A percentile compares a stretch with the other conserved stretches of the same genome.
Evolutionary conservation across 352 stramenopile genomes (phyloP).

Genomic region (Detonula confervacea): DNA sequence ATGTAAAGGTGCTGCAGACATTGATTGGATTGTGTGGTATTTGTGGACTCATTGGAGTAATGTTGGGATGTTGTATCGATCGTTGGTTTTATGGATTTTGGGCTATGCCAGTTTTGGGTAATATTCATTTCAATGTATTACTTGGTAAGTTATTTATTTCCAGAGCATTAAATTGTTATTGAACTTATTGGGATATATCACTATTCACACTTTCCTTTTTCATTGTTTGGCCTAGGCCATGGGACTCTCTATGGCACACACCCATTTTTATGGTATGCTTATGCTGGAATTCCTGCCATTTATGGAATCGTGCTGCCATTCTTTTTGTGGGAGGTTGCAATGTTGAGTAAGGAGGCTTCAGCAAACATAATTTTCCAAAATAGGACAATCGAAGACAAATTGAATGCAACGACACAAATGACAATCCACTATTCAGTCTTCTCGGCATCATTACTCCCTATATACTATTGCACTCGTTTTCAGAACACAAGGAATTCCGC

Average conservation of each 20-base stretch:
- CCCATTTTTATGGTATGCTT: slow-evolving; percentile 81
- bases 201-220: background rate
- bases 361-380: too few relatives aligned
- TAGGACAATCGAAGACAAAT: too few relatives aligned
- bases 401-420: too few relatives aligned
- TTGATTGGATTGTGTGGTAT: slow-evolving; percentile 67
- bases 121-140: slow-evolving; percentile 85
- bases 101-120: slow-evolving; percentile 80
- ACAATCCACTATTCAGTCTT: slow-evolving; percentile 18
- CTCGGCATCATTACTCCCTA: slow-evolving; percentile 63
- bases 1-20: slow-evolving; percentile 20
- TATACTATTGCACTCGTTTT: slow-evolving; percentile 73
- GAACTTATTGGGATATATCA: background rate
- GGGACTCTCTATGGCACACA: slow-evolving; percentile 82
- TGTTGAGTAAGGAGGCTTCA: too few relatives aligned
- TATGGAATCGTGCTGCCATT: slow-evolving; percentile 69
- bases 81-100: slow-evolving; percentile 82
- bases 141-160: slow-evolving; percentile 42
- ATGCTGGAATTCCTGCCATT: slow-evolving; percentile 74
- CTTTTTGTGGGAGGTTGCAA: slow-evolving; percentile 53
- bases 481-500: slow-evolving; percentile 84
- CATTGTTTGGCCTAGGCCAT: slow-evolving; percentile 22
- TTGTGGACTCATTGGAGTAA: slow-evolving; percentile 63
- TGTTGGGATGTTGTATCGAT: slow-evolving; percentile 69
- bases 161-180: too few relatives aligned